phyloP scores from a whole-genome alignment of 2,329 filamentous ascomycete genomes.

The Epichloe festucae region DNA sequence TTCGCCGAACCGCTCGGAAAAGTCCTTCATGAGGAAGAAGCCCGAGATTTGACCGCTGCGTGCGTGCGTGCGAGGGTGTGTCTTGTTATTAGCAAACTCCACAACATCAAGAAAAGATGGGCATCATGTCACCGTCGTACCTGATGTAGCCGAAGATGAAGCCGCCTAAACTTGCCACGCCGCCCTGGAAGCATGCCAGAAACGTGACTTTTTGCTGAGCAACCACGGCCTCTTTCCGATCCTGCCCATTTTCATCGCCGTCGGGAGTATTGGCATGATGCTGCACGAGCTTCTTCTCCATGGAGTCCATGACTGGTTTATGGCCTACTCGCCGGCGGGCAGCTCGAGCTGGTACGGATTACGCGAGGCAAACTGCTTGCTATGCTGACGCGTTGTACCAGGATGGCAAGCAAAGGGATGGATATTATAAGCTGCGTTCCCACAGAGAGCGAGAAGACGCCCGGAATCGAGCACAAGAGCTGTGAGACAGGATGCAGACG shows the following conservation, averaged over 20 bases:
- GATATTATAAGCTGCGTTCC: background rate
- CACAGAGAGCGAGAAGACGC: no score
- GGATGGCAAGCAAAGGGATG: background rate
- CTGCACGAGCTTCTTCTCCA: background rate
- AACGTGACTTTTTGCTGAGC: slow-evolving; percentile 21
- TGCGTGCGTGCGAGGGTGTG: slow-evolving; percentile 9
- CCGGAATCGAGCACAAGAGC: no score
- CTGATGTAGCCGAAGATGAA: slow-evolving; percentile 46
- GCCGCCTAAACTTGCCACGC: slow-evolving; percentile 40
- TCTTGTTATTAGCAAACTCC: background rate
- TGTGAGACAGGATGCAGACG: no score
- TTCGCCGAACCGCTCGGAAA: slow-evolving; percentile 38
- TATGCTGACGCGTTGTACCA: background rate
- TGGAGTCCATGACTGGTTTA: slow-evolving; percentile 1
- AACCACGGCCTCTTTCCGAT: background rate
- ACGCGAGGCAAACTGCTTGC: background rate
- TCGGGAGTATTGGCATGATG: background rate
- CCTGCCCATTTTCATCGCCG: background rate
- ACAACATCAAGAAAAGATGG: background rate
- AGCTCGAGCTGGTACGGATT: background rate
- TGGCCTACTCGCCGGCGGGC: background rate
- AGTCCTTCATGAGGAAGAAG: slow-evolving; percentile 49
- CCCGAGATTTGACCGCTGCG: slow-evolving; percentile 45
- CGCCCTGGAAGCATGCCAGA: slow-evolving; percentile 33
- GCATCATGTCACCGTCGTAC: slow-evolving; percentile 16